These are phyloP conservation scores for Olyra latifolia DNA, from an alignment of 176 grass and related monocot species.

Conservation along the genomic window DNA sequence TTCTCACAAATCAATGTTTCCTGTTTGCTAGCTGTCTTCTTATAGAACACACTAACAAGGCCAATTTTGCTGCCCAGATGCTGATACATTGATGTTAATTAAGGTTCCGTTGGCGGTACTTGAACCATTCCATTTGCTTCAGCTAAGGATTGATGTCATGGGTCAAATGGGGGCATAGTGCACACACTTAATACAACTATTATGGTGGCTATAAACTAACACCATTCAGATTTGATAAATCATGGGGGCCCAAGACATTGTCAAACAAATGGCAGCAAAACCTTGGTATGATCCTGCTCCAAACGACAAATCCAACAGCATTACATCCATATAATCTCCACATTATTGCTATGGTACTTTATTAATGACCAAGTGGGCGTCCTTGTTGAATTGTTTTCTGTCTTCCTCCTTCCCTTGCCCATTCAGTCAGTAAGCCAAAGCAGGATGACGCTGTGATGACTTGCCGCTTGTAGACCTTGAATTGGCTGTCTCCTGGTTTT, in stretches of 20 bases:
- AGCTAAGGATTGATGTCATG: conserved; percentile 23
- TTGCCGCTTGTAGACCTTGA: conserved; percentile 37
- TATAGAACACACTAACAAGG: conserved; percentile 27
- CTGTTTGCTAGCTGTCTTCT: conserved; percentile 11
- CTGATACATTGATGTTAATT: conserved; percentile 30
- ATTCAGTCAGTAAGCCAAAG: conserved; percentile 25
- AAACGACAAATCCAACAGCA: conserved; percentile 45
- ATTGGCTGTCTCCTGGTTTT: conserved; percentile 42
- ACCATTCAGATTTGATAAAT: conserved; percentile 27
- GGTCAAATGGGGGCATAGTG: conserved; percentile 11
- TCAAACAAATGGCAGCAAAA: conserved; percentile 39
- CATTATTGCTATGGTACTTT: conserved; percentile 29
- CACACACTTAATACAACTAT: conserved; percentile 29
- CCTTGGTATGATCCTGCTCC: neutral
- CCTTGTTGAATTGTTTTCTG: conserved; percentile 16
- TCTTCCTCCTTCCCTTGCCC: neutral
- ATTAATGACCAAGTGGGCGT: conserved; percentile 40
- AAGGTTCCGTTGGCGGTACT: conserved; percentile 15
- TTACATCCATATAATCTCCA: conserved; percentile 29
- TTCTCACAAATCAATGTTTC: neutral
- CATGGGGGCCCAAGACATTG: conserved; percentile 43
- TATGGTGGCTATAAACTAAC: conserved; percentile 37
- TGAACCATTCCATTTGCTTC: conserved; percentile 34
- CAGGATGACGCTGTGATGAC: conserved; percentile 30
- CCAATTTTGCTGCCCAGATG: conserved; percentile 40